A percentile compares a stretch with the other conserved stretches of the same genome.
These are phyloP conservation scores for Aristolochia californica DNA, from an alignment of 164 flowering plant species.

Conservation along the genomic window DNA sequence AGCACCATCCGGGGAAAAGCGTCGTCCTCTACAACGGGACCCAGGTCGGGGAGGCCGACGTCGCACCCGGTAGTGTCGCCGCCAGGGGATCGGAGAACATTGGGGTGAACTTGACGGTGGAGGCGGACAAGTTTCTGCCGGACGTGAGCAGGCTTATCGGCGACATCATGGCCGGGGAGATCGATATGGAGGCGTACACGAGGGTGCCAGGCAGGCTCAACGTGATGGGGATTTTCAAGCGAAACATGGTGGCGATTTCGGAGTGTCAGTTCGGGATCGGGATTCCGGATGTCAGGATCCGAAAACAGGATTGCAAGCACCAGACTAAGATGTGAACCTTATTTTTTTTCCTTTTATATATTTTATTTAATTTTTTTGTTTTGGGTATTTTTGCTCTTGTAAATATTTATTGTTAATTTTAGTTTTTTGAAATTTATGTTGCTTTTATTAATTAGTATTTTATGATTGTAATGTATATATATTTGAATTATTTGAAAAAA, in stretches of 20 bases:
- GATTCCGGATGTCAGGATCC: constrained; percentile 20
- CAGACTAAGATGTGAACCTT: constrained; percentile 22
- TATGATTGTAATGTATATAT: too few species aligned
- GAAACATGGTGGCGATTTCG: constrained; percentile 25
- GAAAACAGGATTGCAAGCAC: constrained; percentile 22
- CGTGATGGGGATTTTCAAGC: constrained; percentile 25
- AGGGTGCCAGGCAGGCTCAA: constrained; percentile 35
- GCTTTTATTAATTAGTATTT: too few species aligned
- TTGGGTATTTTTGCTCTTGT: too few species aligned
- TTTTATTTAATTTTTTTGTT: too few species aligned
- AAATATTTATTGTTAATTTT: too few species aligned
- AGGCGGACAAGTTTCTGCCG: constrained; percentile 23
- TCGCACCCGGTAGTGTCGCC: constrained; percentile 29
- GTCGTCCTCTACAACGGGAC: constrained; percentile 17
- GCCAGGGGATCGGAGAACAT: constrained; percentile 20
- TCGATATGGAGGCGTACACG: constrained; percentile 19
- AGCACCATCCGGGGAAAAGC: constrained; percentile 21
- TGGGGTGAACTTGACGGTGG: constrained; percentile 3
- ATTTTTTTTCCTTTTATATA: background rate
- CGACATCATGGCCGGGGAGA: constrained; percentile 28
- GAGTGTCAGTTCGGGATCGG: constrained; percentile 27
- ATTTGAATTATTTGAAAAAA: too few species aligned
- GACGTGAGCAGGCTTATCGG: constrained; percentile 13
- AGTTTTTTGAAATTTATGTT: too few species aligned
- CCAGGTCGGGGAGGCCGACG: constrained; percentile 35